Base-by-base conservation (phyloP, 2,329 filamentous ascomycete species). In the Penicillium sp. region DNA sequence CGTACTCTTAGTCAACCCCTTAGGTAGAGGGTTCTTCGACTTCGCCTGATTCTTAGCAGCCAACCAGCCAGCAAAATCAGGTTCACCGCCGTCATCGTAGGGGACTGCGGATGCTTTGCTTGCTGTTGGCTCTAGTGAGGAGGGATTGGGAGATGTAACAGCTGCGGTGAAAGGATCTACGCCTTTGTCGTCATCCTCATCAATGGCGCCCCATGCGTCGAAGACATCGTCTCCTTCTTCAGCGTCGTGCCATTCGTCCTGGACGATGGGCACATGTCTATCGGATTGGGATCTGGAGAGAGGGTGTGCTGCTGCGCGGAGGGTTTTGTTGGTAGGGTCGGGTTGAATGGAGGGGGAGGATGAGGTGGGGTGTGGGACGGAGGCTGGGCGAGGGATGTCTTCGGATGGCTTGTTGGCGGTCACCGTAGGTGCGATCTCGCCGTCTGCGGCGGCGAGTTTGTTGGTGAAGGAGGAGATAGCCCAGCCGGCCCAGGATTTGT, bases 391-490 rank as follows among this genome's bases (percentile, higher is more conserved):
- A 28, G 68, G 58, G 49, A 70, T 64, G 30, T 81, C 80, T 22
- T 84, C 78, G 13, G 80, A 73, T 0, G 79, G 72, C 3, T 81
- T 72, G 2, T 78, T 75, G 38, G 80, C 80, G 63, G 84, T 83
- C 57, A 82, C 78, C 19, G 84, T 80, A 13, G 87, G 80, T 73
- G 94, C 85, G 65, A 99, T 99, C 60, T 97, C 91, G 19, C 95
- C 95, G 9, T 90, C 90, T 0, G 92, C 93, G 0, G 91, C 80
- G 1, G 92, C 89, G 13, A 98, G 77, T 72, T 97, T 97, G 78
- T 98, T 98, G 1, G 95, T 98, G 75, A 99, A 99, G 1, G 93
- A 97, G 0, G 95, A 98, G 58, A 99, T 97, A 1, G 95, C 95
- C 95, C 95, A 99, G 13, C 95, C 95, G 1, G 95, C 88, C 95